These are phyloP conservation scores for Colletotrichum theobromicola DNA, from an alignment of 2,329 filamentous ascomycete genomes.

Conservation along the genomic window DNA sequence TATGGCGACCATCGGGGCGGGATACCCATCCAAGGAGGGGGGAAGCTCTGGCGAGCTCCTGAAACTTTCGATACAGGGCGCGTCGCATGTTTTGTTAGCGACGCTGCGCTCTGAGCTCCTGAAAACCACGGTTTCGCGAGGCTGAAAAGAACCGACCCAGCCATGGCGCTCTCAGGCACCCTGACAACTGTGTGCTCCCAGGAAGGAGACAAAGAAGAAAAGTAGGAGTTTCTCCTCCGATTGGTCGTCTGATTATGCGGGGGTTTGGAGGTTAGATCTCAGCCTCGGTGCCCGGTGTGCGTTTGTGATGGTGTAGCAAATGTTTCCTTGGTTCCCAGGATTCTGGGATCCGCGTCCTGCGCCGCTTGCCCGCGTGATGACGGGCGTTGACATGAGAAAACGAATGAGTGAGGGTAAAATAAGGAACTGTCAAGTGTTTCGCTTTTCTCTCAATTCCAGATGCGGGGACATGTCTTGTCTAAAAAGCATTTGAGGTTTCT, in stretches of 20 bases:
- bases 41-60: constrained; percentile 8
- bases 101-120: constrained; percentile 9
- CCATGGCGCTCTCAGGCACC: neutral
- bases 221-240: neutral
- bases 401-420: neutral
- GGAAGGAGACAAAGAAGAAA: neutral
- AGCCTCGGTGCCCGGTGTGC: neutral
- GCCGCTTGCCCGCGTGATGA: neutral
- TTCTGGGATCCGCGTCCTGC: neutral
- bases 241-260: neutral
- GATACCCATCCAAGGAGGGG: neutral
- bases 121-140: constrained; percentile 3
- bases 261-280: neutral
- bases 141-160: neutral
- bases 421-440: neutral
- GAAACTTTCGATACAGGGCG: constrained; percentile 31
- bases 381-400: neutral
- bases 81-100: constrained; percentile 29
- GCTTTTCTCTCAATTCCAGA: neutral
- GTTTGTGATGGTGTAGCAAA: neutral
- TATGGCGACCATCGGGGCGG: neutral
- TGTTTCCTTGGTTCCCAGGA: neutral
- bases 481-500: neutral
- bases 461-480: constrained; percentile 2
- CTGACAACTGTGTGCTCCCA: neutral